These are phyloP conservation scores for Narthecium ossifragum DNA, from an alignment of 106 monocot species.

Conservation along the genomic window DNA sequence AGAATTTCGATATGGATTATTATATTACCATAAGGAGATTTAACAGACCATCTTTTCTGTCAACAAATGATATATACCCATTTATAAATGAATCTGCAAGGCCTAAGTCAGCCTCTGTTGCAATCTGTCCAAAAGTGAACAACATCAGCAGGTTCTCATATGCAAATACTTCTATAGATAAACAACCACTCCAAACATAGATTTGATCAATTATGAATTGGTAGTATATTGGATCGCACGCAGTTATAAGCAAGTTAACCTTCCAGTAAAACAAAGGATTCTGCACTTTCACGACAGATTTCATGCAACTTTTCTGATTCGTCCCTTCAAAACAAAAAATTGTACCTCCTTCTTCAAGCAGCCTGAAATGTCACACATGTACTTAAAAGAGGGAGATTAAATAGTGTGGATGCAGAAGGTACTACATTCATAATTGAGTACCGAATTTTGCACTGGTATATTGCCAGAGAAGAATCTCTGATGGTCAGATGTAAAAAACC, in stretches of 20 bases:
- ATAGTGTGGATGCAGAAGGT: not conserved
- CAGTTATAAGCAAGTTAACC: constrained; percentile 23
- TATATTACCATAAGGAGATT: constrained; percentile 60
- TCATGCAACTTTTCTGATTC: constrained; percentile 26
- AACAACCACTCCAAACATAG: not conserved
- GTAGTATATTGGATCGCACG: not conserved
- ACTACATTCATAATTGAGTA: not conserved
- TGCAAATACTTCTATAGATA: too few relatives aligned
- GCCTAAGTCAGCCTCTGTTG: constrained; percentile 91
- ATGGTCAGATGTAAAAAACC: too few relatives aligned
- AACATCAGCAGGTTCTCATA: not conserved
- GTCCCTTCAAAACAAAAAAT: constrained; percentile 61
- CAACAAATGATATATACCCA: constrained; percentile 78
- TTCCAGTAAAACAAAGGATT: constrained; percentile 94
- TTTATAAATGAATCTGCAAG: constrained; percentile 96
- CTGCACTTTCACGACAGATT: constrained; percentile 68
- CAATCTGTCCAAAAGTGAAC: constrained; percentile 41
- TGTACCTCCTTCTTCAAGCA: constrained; percentile 90
- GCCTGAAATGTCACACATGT: constrained; percentile 24
- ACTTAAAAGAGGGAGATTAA: not conserved
- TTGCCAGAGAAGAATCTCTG: too few relatives aligned
- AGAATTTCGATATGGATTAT: not conserved
- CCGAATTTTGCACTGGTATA: too few relatives aligned
- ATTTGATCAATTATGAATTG: not conserved
- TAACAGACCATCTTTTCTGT: constrained; percentile 75